Conservation (phyloP, 345 rosid genomes). For the Angophora floribunda region DNA sequence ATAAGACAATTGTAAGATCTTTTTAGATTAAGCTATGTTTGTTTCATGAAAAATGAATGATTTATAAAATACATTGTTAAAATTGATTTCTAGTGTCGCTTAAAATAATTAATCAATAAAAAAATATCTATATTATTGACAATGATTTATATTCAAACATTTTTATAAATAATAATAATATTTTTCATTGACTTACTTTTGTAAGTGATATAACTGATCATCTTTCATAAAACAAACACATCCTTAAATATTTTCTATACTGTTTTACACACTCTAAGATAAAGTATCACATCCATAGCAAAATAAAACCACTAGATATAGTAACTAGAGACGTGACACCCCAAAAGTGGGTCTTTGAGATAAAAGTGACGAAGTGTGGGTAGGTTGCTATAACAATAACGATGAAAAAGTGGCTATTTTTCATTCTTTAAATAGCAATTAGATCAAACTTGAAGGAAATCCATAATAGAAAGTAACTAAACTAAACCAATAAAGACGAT, state of each 20-base stretch:
- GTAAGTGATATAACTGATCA: rapidly evolving
- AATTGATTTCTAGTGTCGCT: rapidly evolving
- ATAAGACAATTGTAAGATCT: neutral
- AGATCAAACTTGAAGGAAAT: neutral
- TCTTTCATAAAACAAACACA: rapidly evolving
- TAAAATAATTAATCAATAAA: no score
- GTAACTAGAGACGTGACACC: neutral
- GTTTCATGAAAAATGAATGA: no score
- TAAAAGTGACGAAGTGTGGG: neutral
- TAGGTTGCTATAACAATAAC: neutral
- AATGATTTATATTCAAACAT: no score
- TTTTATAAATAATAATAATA: no score
- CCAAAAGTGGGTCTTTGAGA: neutral
- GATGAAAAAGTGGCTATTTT: neutral
- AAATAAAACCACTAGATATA: neutral
- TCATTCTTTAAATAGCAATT: neutral
- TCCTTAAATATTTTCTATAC: no score
- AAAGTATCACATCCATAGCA: neutral
- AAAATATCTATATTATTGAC: rapidly evolving
- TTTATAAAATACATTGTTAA: rapidly evolving
- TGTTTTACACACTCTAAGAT: no score
- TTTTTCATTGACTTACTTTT: no score
- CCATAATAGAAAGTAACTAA: neutral
- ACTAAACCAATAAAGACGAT: neutral
- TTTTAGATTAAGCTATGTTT: neutral